A percentile compares a stretch with the other conserved stretches of the same genome.
These are phyloP conservation scores for Quercus lobata DNA, from an alignment of 331 rosid species.

Conservation along the genomic window DNA sequence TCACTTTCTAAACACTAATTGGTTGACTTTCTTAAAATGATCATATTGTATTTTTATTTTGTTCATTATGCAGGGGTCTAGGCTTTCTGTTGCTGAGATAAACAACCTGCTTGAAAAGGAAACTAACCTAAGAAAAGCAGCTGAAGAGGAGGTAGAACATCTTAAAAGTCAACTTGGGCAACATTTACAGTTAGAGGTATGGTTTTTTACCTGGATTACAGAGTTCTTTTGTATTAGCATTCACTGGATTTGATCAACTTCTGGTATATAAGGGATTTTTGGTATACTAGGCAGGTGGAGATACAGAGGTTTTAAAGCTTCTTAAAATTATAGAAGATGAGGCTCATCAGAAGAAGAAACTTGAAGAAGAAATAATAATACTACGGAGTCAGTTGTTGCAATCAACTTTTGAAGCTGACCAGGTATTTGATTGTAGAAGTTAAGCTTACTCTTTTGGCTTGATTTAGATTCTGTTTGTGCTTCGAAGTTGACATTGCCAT, in stretches of 20 bases:
- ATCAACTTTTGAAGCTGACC: constrained; percentile 78
- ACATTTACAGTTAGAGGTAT: constrained; percentile 47
- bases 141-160: constrained; percentile 68
- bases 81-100: constrained; percentile 42
- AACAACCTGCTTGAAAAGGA: constrained; percentile 67
- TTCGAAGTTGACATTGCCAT: constrained; percentile 1
- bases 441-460: constrained; percentile 16
- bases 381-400: constrained; percentile 82
- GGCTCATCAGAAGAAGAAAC: constrained; percentile 64
- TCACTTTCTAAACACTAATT: background rate
- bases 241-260: constrained; percentile 4
- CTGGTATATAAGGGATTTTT: constrained; percentile 20
- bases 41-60: background rate
- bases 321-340: constrained; percentile 65
- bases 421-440: constrained; percentile 49
- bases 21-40: background rate
- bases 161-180: constrained; percentile 50
- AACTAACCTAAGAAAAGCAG: constrained; percentile 49
- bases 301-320: constrained; percentile 52
- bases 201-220: constrained; percentile 15
- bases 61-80: constrained; percentile 40
- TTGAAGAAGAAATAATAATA: constrained; percentile 83
- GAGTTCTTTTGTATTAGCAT: background rate
- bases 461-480: constrained; percentile 1
- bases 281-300: constrained; percentile 65